Base-by-base conservation (phyloP, 768 basidiomycete species). In the Tricholoma flavovirens region DNA sequence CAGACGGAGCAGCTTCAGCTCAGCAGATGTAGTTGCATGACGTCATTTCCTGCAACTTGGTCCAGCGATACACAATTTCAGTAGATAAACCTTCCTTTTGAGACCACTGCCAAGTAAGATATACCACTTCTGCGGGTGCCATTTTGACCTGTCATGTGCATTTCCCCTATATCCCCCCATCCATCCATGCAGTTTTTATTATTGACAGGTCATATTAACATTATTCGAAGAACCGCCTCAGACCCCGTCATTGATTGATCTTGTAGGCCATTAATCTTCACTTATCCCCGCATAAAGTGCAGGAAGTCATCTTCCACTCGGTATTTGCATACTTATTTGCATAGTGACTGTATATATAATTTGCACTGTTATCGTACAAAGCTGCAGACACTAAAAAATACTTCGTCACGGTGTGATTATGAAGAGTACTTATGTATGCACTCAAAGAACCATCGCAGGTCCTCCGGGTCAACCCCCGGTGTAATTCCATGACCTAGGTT, bases 401-500 rank as follows among this genome's bases (percentile, higher is more conserved):
- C 30, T 22, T 15, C 24, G 9, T n/a, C n/a, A n/a, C n/a, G n/a
- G n/a, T 49, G 26, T 24, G n/a, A 10, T 49, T 22, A 30, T 42
- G 72, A 66, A 2, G 91, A 93, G 66, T 92, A 90, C 65, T 86
- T 91, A 65, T 88, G 90, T 49, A 93, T 80, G 65, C 93, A 95
- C 69, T 96, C 82, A 59, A 96, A 83, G 77, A 96, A 97, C 83
- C 86, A 96, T 55, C 79, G 77, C 69, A 97, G 75, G 69, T 97
- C 92, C 54, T 98, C 94, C 19, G 96, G 93, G 68, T 97, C 85
- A 12, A 98, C 95, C 22, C 85, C 89, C 10, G 97, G 97, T 4
- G 94, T 97, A 63, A 99, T 95, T 5, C 97, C 97, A 67, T 98
- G 97, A 0, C 97, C 97, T 19, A 99, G 75, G 72, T 98, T 98